Evolutionary conservation across 176 grass and related monocot genomes (phyloP).

Genomic region (Oryza officinalis): DNA sequence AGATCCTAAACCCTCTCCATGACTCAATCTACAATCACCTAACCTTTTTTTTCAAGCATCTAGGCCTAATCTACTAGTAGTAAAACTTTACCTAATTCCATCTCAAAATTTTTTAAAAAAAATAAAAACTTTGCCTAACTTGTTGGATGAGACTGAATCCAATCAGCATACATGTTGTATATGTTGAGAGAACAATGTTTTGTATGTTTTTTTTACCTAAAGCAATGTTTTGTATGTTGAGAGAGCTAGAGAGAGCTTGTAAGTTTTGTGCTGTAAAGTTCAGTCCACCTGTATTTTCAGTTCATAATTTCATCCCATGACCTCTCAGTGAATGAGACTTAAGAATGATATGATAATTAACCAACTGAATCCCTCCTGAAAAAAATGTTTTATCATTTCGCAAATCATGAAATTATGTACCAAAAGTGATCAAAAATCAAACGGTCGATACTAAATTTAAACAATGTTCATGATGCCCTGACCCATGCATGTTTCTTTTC

Average conservation of each 20-base stretch:
- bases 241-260: neutral
- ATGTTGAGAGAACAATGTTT: neutral
- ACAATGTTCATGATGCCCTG: neutral
- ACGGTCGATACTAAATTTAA: neutral
- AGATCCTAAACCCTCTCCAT: neutral
- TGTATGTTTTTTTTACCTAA: too few relatives aligned
- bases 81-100: conserved; percentile 17
- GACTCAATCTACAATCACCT: neutral
- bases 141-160: neutral
- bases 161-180: neutral
- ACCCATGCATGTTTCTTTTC: neutral
- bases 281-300: neutral
- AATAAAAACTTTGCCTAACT: neutral
- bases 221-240: neutral
- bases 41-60: neutral
- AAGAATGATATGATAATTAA: neutral
- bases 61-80: conserved; percentile 9
- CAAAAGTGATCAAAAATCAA: too few relatives aligned
- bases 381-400: neutral
- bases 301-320: neutral
- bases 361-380: neutral
- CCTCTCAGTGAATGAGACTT: neutral
- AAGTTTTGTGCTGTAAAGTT: neutral
- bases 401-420: neutral
- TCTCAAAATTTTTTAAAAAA: neutral